These are phyloP conservation scores for Priceomyces haplophilus DNA, from an alignment of 805 yeast genomes.

Conservation along the genomic window DNA sequence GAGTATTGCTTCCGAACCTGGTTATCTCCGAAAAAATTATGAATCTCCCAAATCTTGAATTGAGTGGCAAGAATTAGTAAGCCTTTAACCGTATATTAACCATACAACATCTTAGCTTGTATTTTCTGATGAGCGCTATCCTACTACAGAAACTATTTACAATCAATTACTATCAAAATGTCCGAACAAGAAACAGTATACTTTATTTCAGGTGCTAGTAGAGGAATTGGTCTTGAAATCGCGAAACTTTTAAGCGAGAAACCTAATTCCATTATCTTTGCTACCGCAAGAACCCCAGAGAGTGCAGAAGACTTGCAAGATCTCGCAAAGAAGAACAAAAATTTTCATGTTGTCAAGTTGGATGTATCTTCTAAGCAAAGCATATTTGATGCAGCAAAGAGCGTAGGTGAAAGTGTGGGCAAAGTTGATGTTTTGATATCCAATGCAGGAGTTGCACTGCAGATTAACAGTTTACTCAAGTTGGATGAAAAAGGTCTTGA, in stretches of 20 bases:
- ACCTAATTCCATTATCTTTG: slow-evolving; percentile 29
- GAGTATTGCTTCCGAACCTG: too few species aligned
- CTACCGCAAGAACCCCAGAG: slow-evolving; percentile 36
- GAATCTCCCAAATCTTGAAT: too few species aligned
- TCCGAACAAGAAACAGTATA: slow-evolving; percentile 3
- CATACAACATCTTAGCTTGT: too few species aligned
- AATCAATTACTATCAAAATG: too few species aligned
- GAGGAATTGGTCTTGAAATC: slow-evolving; percentile 40
- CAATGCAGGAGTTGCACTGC: slow-evolving; percentile 25
- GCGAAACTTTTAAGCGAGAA: slow-evolving; percentile 25
- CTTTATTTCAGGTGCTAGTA: slow-evolving; percentile 37
- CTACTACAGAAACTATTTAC: too few species aligned
- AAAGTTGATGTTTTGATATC: slow-evolving; percentile 32
- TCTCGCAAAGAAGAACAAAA: slow-evolving; percentile 8
- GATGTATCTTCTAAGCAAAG: slow-evolving; percentile 29
- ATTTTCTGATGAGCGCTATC: too few species aligned
- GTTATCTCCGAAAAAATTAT: too few species aligned
- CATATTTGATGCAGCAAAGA: slow-evolving; percentile 8
- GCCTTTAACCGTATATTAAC: too few species aligned
- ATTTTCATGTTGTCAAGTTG: slow-evolving; percentile 14
- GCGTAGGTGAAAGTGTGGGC: slow-evolving; percentile 2
- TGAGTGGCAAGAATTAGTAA: too few species aligned
- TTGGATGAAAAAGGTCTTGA: slow-evolving; percentile 16
- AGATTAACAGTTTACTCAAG: slow-evolving; percentile 13
- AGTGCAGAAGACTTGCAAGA: slow-evolving; percentile 16